Evolutionary conservation across 345 rosid species (phyloP), one percentile per base, ranked within the genome.

Genomic region (Firmiana major): DNA sequence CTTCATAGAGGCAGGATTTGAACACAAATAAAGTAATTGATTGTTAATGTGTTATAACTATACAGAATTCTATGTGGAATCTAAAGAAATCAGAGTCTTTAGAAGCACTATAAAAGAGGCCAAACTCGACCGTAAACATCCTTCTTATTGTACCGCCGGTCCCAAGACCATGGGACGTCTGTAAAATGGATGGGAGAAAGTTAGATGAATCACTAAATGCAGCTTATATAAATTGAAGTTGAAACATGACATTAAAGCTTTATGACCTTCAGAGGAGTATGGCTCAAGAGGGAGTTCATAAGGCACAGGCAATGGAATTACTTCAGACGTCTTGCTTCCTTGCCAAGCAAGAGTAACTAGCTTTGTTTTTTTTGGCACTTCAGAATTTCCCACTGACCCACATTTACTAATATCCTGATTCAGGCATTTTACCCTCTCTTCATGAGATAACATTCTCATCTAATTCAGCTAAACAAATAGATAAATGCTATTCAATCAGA

Each of bases 151-250:
- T 96, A 92, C 59, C 67, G 81, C 75, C 94, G 82, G 83, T 93
- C 98, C 99, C 99, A 93, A 28, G 93, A 96, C 98, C 98, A 96
- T 0, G 99, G 97, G 58, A 89, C 85, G 84, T 96, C 99, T 93
- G 92, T 68, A 75, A 43, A 68, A 24, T 49, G 38, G 54, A 74
- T 22, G 5, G 34, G 8, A 22, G 55, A 6, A 51, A 21, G 55
- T 78, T 51, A 58, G 75, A 75, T 38, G 22, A 70, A 75, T 36
- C 46, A 9, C 2, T 0, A 34, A 36, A 76, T 40, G 62, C 64
- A 31, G 74, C 24, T 53, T 43, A 9, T 21, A 40, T 12, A 49
- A 62, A 55, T 17, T 28, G 26, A 6, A 38, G 49, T 28, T 26
- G 12, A 34, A 2, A 11, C 2, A 74, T 40, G 36, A 11, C 46